Conservation (phyloP, 768 basidiomycete genomes). For the Ephemerocybe angulata region DNA sequence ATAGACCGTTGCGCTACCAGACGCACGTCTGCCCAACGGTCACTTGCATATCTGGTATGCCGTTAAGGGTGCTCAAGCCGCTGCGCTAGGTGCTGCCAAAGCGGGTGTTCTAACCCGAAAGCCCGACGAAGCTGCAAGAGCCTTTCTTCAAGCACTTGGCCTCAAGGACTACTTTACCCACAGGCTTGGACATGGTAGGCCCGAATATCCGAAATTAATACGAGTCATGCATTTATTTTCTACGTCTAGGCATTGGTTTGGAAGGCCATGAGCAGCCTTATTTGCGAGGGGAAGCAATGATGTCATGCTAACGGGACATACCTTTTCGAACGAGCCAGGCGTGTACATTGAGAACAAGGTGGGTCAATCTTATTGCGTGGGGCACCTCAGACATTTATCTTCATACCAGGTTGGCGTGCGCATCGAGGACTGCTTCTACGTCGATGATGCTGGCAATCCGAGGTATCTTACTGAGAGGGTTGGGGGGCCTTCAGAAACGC, state of each 20-base stretch:
- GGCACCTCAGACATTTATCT: background rate
- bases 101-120: constrained; percentile 47
- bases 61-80: constrained; percentile 61
- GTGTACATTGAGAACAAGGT: constrained; percentile 68
- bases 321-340: constrained; percentile 82
- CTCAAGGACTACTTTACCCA: constrained; percentile 71
- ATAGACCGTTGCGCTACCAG: constrained; percentile 64
- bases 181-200: constrained; percentile 71
- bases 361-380: background rate
- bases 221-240: background rate
- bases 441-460: constrained; percentile 50
- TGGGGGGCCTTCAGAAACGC: constrained; percentile 52
- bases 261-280: constrained; percentile 84
- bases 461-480: constrained; percentile 61
- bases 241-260: constrained; percentile 66
- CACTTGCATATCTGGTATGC: constrained; percentile 60
- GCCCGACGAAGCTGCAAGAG: constrained; percentile 64
- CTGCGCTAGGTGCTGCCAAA: constrained; percentile 45
- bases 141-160: constrained; percentile 37
- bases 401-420: constrained; percentile 26
- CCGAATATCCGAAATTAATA: background rate
- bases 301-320: constrained; percentile 58
- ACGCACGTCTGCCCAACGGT: constrained; percentile 48
- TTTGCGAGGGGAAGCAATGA: constrained; percentile 64
- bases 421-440: constrained; percentile 80